Evolutionary conservation across 176 grass and related monocot genomes (phyloP), one percentile per base, ranked within the genome.

Genomic region (Melocanna baccifera): DNA sequence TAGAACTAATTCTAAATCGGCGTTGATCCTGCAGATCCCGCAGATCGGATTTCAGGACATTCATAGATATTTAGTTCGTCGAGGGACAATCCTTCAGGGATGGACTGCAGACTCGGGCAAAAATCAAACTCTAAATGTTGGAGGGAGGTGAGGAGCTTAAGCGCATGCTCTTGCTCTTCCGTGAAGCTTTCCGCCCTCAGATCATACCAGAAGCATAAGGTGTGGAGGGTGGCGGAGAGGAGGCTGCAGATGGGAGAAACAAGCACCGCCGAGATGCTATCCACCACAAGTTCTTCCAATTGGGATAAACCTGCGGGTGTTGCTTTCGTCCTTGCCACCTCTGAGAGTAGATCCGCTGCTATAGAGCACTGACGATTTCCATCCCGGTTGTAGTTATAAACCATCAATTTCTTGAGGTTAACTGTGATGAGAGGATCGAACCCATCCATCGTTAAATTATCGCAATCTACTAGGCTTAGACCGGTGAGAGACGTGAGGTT

Each of bases 121-220:
- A 0, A 0, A 32, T 0, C 2, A 12, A 81, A 2, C 2, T 0
- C 0, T 3, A 70, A 10, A 0, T 0, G 0, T 22, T 20, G 5
- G 16, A 81, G 76, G 36, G 48, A 81, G 4, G 65, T 29, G 67
- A 81, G 79, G 50, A 42, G 47, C 66, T 81, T 34, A 43, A 81
- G 79, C 1, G 66, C 79, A 13, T 42, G 2, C 1, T 45, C 50
- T 22, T 81, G 79, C 51, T 70, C 66, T 69, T 81, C 52, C 5
- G 52, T 55, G 52, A 55, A 55, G 19, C 52, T 22, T 55, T 22
- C 6, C 52, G 19, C 19, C 19, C 6, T 18, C 1, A 2, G 0
- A 55, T 55, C 52, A 34, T 0, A 4, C 4, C 4, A 0, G 4
- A 34, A 34, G 34, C 4, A 0, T 34, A 34, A 34, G 34, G 34